Evolutionary conservation across 1,139 yeast genomes (phyloP).

Genomic region (Casaregolazyma suthepensis): DNA sequence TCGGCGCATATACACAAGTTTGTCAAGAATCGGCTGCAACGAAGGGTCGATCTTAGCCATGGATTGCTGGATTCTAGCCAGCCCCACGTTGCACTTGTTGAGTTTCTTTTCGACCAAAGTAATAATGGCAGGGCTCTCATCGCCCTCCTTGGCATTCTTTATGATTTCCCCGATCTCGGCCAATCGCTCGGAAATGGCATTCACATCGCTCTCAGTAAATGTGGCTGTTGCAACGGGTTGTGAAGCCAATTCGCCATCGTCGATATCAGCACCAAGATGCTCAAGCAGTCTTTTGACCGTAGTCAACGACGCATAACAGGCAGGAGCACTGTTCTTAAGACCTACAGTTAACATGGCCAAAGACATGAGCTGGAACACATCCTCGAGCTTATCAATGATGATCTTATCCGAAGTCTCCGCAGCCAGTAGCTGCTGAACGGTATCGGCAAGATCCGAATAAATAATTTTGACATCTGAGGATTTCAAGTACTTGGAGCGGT

Average conservation of each 20-base stretch:
- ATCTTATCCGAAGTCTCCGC: constrained; percentile 24
- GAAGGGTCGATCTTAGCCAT: constrained; percentile 31
- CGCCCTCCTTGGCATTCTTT: constrained; percentile 32
- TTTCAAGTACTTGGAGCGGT: constrained; percentile 44
- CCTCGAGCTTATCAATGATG: constrained; percentile 75
- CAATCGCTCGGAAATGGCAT: constrained; percentile 66
- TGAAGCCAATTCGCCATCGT: neutral
- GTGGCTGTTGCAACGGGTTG: constrained; percentile 53
- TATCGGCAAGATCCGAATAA: constrained; percentile 36
- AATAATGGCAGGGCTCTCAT: constrained; percentile 29
- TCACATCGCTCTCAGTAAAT: constrained; percentile 75
- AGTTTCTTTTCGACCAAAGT: constrained; percentile 27
- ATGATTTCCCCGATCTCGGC: constrained; percentile 62
- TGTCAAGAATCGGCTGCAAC: constrained; percentile 30
- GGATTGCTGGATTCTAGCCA: constrained; percentile 24
- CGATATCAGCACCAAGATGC: constrained; percentile 46
- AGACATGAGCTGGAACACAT: constrained; percentile 79
- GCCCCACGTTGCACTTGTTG: constrained; percentile 23
- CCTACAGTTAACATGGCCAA: constrained; percentile 90
- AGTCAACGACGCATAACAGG: constrained; percentile 81
- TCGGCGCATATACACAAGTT: constrained; percentile 46
- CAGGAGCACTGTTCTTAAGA: constrained; percentile 81
- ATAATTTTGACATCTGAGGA: constrained; percentile 46
- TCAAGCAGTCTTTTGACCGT: constrained; percentile 78
- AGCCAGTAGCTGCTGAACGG: constrained; percentile 28